These are phyloP conservation scores for Boletus reticuloceps DNA, from an alignment of 768 basidiomycete species.

Conservation along the genomic window DNA sequence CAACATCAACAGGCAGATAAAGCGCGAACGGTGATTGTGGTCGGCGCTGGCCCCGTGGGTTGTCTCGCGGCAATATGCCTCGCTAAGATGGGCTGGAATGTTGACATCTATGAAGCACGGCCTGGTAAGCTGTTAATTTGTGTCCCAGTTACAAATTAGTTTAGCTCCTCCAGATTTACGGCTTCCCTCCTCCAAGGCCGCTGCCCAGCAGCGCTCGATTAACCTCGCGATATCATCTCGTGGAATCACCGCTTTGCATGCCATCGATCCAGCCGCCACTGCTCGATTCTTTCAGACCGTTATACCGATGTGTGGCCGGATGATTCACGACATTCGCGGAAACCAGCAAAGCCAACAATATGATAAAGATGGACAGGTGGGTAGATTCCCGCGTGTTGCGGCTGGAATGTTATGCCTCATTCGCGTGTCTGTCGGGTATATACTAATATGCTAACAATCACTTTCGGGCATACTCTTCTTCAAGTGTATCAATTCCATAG, in stretches of 20 bases:
- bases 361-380: slow-evolving; percentile 84
- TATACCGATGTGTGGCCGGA: slow-evolving; percentile 93
- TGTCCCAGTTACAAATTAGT: slow-evolving; percentile 11
- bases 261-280: slow-evolving; percentile 70
- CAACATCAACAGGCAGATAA: background rate
- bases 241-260: slow-evolving; percentile 83
- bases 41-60: slow-evolving; percentile 94
- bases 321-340: slow-evolving; percentile 83
- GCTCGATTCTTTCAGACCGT: slow-evolving; percentile 70
- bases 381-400: slow-evolving; percentile 28
- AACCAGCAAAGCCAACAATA: slow-evolving; percentile 81
- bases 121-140: slow-evolving; percentile 49
- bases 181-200: slow-evolving; percentile 63
- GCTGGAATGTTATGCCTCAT: slow-evolving; percentile 10
- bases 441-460: slow-evolving; percentile 19
- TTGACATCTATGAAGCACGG: slow-evolving; percentile 77
- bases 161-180: slow-evolving; percentile 58
- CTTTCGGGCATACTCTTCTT: slow-evolving; percentile 20
- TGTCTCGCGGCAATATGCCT: slow-evolving; percentile 86
- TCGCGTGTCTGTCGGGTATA: slow-evolving; percentile 19
- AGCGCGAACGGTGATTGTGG: slow-evolving; percentile 54
- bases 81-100: slow-evolving; percentile 82
- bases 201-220: slow-evolving; percentile 80
- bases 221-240: slow-evolving; percentile 95
- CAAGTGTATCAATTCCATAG: slow-evolving; percentile 93